Percentiles rank a stretch among this genome's conserved stretches.
Evolutionary conservation across 2,329 filamentous ascomycete genomes (phyloP).

Genomic region (Passalora sequoiae): DNA sequence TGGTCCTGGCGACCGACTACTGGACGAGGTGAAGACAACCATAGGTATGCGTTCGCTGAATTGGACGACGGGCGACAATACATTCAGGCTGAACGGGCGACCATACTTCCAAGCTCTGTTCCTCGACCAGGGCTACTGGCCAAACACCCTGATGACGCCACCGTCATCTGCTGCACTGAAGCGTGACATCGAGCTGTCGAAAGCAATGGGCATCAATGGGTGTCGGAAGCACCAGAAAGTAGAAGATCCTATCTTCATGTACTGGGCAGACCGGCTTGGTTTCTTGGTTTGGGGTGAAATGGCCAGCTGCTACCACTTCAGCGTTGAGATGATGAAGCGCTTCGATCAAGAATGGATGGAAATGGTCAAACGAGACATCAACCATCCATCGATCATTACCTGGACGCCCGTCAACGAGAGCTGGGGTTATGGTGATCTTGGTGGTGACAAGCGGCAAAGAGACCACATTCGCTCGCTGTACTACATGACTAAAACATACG

Average conservation of each 20-base stretch:
- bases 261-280: conserved; percentile 57
- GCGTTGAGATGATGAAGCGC: conserved; percentile 52
- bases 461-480: conserved; percentile 62
- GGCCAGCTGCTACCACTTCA: conserved; percentile 61
- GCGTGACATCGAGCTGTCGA: conserved; percentile 52
- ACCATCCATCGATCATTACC: conserved; percentile 58
- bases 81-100: conserved; percentile 55
- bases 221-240: conserved; percentile 63
- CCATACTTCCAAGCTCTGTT: conserved; percentile 58
- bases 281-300: conserved; percentile 62
- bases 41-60: conserved; percentile 57
- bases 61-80: conserved; percentile 55
- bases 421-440: conserved; percentile 60
- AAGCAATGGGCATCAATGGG: conserved; percentile 60
- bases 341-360: conserved; percentile 63
- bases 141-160: conserved; percentile 56
- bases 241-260: conserved; percentile 56
- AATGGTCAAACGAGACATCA: conserved; percentile 59
- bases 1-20: conserved; percentile 34
- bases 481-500: conserved; percentile 59
- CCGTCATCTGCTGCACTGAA: conserved; percentile 45
- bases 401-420: conserved; percentile 64
- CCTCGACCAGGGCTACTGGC: conserved; percentile 62
- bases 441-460: conserved; percentile 53
- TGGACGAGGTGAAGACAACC: conserved; percentile 57